phyloP scores from a whole-genome alignment of 1,284 basidiomycete species.

The Porodaedalea pini region DNA sequence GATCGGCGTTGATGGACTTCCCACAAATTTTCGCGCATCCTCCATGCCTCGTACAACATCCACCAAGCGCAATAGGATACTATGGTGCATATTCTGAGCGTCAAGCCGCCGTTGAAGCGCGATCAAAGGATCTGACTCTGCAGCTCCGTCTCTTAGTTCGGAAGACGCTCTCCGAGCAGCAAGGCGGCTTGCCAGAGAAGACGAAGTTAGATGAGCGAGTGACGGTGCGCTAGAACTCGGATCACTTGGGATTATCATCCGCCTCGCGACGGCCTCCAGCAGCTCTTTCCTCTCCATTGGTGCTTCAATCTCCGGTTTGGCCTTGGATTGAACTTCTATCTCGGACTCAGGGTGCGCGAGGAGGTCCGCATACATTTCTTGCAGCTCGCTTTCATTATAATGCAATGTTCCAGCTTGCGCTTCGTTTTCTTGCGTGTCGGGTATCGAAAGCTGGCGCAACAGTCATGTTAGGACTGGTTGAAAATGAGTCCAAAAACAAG shows the following conservation, averaged over 20 bases:
- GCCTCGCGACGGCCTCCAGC: not conserved
- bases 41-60: slow-evolving; percentile 10
- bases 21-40: not conserved
- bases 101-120: not conserved
- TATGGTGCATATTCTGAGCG: slow-evolving; percentile 6
- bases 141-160: not conserved
- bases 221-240: not conserved
- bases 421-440: not conserved
- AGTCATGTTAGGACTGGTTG: not conserved
- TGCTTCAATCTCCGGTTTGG: not conserved
- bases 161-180: not conserved
- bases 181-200: slow-evolving; percentile 9
- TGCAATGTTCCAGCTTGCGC: not conserved
- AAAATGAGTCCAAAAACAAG: not conserved
- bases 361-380: slow-evolving; percentile 14
- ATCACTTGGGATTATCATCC: not conserved
- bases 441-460: not conserved
- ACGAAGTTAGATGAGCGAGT: not conserved
- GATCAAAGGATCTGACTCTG: not conserved
- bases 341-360: slow-evolving; percentile 12
- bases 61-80: slow-evolving; percentile 7
- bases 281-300: not conserved
- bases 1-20: slow-evolving; percentile 27
- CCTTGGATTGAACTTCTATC: not conserved
- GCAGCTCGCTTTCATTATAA: slow-evolving; percentile 15